These are phyloP conservation scores for Vigna angularis DNA, from an alignment of 306 rosid species.

Conservation along the genomic window DNA sequence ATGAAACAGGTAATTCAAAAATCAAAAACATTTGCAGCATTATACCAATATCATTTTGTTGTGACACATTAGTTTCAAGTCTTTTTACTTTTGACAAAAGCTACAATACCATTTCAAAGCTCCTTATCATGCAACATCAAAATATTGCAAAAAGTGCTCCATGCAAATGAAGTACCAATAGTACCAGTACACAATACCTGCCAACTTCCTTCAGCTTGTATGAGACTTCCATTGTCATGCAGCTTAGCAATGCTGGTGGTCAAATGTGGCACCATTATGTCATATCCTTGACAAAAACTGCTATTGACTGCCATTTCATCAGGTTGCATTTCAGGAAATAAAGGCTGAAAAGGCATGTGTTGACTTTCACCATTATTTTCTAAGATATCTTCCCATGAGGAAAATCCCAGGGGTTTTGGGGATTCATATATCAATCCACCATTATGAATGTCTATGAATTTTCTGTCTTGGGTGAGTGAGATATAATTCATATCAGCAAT, in stretches of 20 bases:
- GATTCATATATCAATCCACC: constrained; percentile 50
- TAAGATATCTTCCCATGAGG: constrained; percentile 55
- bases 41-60: constrained; percentile 8
- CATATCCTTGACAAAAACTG: constrained; percentile 60
- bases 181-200: constrained; percentile 59
- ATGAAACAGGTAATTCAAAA: constrained; percentile 9
- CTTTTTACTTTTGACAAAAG: constrained; percentile 2
- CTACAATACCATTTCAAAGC: constrained; percentile 10
- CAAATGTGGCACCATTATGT: constrained; percentile 44
- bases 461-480: constrained; percentile 53
- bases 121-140: background rate
- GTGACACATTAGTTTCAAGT: constrained; percentile 2
- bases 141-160: constrained; percentile 22
- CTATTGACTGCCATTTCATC: constrained; percentile 47
- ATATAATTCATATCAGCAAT: constrained; percentile 53
- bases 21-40: background rate
- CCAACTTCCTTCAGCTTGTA: constrained; percentile 57
- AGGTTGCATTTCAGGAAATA: constrained; percentile 52
- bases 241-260: constrained; percentile 46
- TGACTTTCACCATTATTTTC: constrained; percentile 53
- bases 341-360: constrained; percentile 56
- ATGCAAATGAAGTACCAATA: background rate
- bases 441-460: constrained; percentile 48
- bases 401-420: constrained; percentile 47
- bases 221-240: constrained; percentile 47